phyloP scores from a whole-genome alignment of 2,329 filamentous ascomycete genomes.

The Penicillium brasilianum region DNA sequence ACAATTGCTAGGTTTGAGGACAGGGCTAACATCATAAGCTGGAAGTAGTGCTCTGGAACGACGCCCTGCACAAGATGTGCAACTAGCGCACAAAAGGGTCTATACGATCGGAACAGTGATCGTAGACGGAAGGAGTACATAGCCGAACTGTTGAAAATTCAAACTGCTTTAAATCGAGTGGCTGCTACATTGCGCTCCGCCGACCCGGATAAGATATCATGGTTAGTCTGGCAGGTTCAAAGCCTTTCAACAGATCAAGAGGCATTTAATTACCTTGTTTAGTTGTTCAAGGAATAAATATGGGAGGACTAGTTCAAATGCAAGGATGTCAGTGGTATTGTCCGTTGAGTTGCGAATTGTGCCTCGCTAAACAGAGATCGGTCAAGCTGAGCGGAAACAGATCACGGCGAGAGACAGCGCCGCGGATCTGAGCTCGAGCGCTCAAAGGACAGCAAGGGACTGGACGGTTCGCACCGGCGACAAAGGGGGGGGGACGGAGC shows the following conservation, averaged over 20 bases:
- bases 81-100: neutral
- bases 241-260: slow-evolving; percentile 13
- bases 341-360: too few species aligned
- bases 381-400: too few species aligned
- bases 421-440: too few species aligned
- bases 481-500: too few species aligned
- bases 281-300: neutral
- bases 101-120: neutral
- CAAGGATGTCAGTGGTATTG: too few species aligned
- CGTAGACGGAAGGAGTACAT: neutral
- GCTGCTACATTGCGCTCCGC: slow-evolving; percentile 11
- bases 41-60: neutral
- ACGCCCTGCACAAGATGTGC: neutral
- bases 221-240: slow-evolving; percentile 8
- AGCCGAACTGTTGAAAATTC: neutral
- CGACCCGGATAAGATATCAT: slow-evolving; percentile 10
- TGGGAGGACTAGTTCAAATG: too few species aligned
- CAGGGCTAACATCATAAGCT: neutral
- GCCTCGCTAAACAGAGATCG: too few species aligned
- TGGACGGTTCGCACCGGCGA: too few species aligned
- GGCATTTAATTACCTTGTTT: slow-evolving; percentile 10
- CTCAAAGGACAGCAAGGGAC: too few species aligned
- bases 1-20: neutral
- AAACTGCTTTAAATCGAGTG: slow-evolving; percentile 5
- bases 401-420: too few species aligned